These are phyloP conservation scores for Spizellomyces sp. DNA, from an alignment of 192 early-diverging fungal genomes.

Conservation along the genomic window DNA sequence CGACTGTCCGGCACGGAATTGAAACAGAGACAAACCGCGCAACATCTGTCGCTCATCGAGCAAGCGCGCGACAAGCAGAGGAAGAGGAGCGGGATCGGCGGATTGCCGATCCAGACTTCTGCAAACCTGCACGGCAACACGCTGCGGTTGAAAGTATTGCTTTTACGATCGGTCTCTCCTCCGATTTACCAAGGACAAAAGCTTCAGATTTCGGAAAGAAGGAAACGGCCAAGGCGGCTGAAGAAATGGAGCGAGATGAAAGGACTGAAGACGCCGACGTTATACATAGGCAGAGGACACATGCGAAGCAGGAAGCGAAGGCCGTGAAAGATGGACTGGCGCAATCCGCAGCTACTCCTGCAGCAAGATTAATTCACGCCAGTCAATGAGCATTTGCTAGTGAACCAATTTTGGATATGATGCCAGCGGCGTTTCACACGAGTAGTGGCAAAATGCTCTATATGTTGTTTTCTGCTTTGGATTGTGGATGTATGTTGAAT, in stretches of 20 bases:
- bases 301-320: slow-evolving; percentile 3
- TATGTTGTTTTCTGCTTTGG: no score
- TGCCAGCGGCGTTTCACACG: no score
- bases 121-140: background rate
- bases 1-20: background rate
- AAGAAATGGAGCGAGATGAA: background rate
- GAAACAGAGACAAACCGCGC: background rate
- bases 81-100: background rate
- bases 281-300: background rate
- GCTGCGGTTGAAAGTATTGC: background rate
- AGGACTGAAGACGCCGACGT: background rate
- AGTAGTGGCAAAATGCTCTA: no score
- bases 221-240: background rate
- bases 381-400: no score
- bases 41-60: background rate
- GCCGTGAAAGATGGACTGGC: background rate
- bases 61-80: background rate
- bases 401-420: no score
- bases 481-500: no score
- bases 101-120: background rate
- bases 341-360: no score
- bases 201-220: background rate
- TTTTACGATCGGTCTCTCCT: background rate
- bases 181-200: no score
- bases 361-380: no score